Evolutionary conservation across 148 eudicot species (phyloP), one percentile per base, ranked within the genome.

Genomic region (Heliamphora exappendiculata): DNA sequence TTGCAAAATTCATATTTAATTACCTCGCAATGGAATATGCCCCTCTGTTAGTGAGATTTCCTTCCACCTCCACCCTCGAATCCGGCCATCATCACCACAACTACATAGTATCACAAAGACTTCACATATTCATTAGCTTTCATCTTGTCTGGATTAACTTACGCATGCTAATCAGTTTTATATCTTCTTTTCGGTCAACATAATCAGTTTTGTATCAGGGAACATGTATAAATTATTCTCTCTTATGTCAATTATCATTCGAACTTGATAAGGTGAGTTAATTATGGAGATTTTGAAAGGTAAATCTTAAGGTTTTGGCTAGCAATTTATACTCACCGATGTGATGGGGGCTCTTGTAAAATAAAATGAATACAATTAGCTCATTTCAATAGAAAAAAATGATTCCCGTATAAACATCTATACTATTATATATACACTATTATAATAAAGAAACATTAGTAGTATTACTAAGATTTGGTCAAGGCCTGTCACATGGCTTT

Each of bases 31-130:
- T 67, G 57, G 80, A 59, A 76, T 67, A 71, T 83, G 68, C 42
- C 45, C 80, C 76, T 87, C 88, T 16, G 85, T 62, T 20, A 73
- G 79, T 62, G 80, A 78, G 51, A 93, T 79, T 55, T 93, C 93
- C 79, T 87, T 85, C 97, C 97, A 95, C 73, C 85, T 92, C 99
- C 99, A 95, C 58, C 99, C 99, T 57, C 84, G 84, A 82, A 93
- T 85, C 74, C 86, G 87, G 34, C 99, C 99, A 91, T 95, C 99
- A 79, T 95, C 99, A 59, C 99, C 99, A 78, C 99, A 95, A 70
- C 99, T 95, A 82, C 77, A 88, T 45, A 39, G 81, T 33, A 70
- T 5, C 66, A 17, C 53, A 73, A 49, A 80, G 42, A 63, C 58
- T 53, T 31, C 17, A 49, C 24, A 34, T 62, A 34, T 62, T 58